These are phyloP conservation scores for Citrullus amarus DNA, from an alignment of 306 rosid species.

Conservation along the genomic window DNA sequence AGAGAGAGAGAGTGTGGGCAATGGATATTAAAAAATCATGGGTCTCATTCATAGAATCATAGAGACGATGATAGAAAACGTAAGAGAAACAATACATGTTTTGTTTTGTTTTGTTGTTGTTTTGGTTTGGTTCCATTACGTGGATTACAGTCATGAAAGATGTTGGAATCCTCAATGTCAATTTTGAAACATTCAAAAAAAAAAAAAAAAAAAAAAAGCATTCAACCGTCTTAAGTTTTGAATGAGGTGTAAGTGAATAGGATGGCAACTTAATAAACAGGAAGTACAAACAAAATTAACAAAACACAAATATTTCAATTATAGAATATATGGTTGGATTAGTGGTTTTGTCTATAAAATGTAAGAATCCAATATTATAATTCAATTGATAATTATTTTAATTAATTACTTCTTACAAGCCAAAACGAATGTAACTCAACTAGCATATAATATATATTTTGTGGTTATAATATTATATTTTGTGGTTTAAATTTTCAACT, in stretches of 20 bases:
- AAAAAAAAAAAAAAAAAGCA: too few relatives aligned
- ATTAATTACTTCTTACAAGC: too few relatives aligned
- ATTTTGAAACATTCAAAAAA: background rate
- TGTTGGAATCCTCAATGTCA: background rate
- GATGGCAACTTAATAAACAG: background rate
- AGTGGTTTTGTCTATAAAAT: too few relatives aligned
- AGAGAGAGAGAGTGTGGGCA: background rate
- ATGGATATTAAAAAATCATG: background rate
- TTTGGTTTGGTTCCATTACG: background rate
- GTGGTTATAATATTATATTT: too few relatives aligned
- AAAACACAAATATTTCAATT: background rate
- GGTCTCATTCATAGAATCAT: background rate
- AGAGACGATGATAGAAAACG: background rate
- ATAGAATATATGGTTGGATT: too few relatives aligned
- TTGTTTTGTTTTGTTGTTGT: background rate
- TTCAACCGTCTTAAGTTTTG: background rate
- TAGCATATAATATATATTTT: too few relatives aligned
- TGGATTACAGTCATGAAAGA: conserved; percentile 4
- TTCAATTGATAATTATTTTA: too few relatives aligned
- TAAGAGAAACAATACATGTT: background rate
- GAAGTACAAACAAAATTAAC: background rate
- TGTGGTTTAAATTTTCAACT: too few relatives aligned
- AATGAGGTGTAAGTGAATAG: background rate
- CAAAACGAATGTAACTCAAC: too few relatives aligned
- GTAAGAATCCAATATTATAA: too few relatives aligned